Evolutionary conservation across 208 protist species (phyloP), one percentile per base, ranked within the genome.

Genomic region (Trypanosoma rangeli): DNA sequence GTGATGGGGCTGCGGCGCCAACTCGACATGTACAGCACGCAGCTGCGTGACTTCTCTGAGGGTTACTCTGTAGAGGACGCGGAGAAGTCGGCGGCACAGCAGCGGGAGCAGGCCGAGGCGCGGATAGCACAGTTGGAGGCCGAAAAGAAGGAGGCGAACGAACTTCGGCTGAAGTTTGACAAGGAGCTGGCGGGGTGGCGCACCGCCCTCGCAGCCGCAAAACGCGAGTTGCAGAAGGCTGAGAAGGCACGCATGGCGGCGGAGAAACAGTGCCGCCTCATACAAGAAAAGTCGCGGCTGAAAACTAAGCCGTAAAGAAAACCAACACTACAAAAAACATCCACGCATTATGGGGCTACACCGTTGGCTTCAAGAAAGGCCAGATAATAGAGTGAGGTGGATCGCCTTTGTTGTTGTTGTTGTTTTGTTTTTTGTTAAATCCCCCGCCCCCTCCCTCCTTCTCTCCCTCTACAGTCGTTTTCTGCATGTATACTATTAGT

Each of bases 251-350:
- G 79, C 60, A 60, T 68, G 13, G 76, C 76, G n/a, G 78, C 82
- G 26, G 88, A 94, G 76, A 88, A 90, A 64, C 76, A 80, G 50
- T 94, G 88, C 76, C 86, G 91, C 9, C 68, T 83, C 56, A 85
- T 85, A 3, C 88, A 96, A 66, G 63, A 87, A 55, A 79, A 77
- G 53, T 44, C 44, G 39, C 46, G 57, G 52, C 31, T 54, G 64
- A 58, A 54, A 28, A 16, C 16, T 29, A 44, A 71, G 37, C 10
- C 12, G 48, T 9, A 54, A 42, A 56, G 24, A 22, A 62, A 54
- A 24, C 9, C 0, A 22, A 70, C 8, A 62, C 60, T 3, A 70
- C 4, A 54, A 57, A 58, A 57, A n/a, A 33, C 42, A 58, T n/a
- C n/a, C n/a, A n/a, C n/a, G n/a, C n/a, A n/a, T n/a, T n/a, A n/a